A percentile compares a stretch with the other conserved stretches of the same genome.
These are phyloP conservation scores for Rhizopogon vulgaris DNA, from an alignment of 768 basidiomycete genomes.

Conservation along the genomic window DNA sequence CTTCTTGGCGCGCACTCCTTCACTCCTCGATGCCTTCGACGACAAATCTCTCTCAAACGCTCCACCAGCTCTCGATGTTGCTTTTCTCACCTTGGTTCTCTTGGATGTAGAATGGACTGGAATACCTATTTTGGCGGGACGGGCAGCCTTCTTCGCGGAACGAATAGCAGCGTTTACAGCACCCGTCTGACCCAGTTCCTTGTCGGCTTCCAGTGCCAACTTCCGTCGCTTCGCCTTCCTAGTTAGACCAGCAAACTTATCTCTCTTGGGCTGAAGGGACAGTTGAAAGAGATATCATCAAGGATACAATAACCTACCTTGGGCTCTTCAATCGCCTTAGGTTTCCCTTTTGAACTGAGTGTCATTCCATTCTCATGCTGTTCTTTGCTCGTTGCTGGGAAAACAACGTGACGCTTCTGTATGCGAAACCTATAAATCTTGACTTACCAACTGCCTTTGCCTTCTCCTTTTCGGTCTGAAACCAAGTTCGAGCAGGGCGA, in stretches of 20 bases:
- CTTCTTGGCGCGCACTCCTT: slow-evolving; percentile 63
- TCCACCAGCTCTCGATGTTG: slow-evolving; percentile 26
- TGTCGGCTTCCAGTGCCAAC: slow-evolving; percentile 77
- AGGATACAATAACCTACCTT: slow-evolving; percentile 30
- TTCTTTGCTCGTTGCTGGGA: slow-evolving; percentile 66
- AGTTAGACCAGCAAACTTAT: slow-evolving; percentile 79
- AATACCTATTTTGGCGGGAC: slow-evolving; percentile 70
- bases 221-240: slow-evolving; percentile 84
- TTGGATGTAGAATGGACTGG: slow-evolving; percentile 32
- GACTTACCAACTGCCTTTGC: slow-evolving; percentile 66
- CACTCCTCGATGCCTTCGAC: slow-evolving; percentile 33
- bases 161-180: slow-evolving; percentile 73
- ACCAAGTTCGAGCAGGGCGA: slow-evolving; percentile 97
- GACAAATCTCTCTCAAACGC: slow-evolving; percentile 60
- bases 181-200: slow-evolving; percentile 47
- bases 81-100: slow-evolving; percentile 27
- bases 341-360: slow-evolving; percentile 31
- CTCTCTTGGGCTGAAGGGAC: slow-evolving; percentile 56
- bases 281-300: neutral
- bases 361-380: slow-evolving; percentile 59
- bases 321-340: slow-evolving; percentile 28
- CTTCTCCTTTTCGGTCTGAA: slow-evolving; percentile 86
- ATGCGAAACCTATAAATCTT: slow-evolving; percentile 2
- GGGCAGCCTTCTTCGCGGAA: slow-evolving; percentile 73
- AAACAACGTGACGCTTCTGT: neutral